A percentile compares a stretch with the other conserved stretches of the same genome.
These are phyloP conservation scores for Erodium maritimum DNA, from an alignment of 345 rosid genomes.

Conservation along the genomic window DNA sequence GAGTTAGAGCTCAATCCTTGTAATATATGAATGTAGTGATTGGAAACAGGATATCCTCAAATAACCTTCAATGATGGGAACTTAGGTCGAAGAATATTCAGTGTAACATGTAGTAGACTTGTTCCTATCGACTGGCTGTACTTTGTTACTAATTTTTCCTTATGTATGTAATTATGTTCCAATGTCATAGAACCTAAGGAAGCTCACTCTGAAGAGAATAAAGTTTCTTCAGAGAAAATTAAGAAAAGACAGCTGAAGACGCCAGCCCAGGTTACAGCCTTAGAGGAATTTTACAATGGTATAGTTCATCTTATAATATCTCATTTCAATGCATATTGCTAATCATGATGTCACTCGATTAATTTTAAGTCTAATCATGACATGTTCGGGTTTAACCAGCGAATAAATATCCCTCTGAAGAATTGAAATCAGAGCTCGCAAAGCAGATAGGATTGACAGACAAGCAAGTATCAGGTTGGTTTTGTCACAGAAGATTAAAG, in stretches of 20 bases:
- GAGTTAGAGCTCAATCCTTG: too few relatives aligned
- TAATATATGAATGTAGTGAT: too few relatives aligned
- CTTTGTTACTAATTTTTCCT: too few relatives aligned
- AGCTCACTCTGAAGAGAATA: slow-evolving; percentile 48
- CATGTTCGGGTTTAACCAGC: slow-evolving; percentile 26
- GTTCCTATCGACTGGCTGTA: neutral
- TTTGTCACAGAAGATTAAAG: slow-evolving; percentile 91
- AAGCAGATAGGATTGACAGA: slow-evolving; percentile 67
- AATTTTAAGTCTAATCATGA: neutral
- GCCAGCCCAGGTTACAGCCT: slow-evolving; percentile 54
- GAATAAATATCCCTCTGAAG: slow-evolving; percentile 70
- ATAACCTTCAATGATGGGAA: too few relatives aligned
- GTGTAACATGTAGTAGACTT: too few relatives aligned
- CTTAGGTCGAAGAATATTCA: too few relatives aligned
- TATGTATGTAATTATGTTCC: too few relatives aligned
- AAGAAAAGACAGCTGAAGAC: slow-evolving; percentile 63
- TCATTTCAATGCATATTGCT: slow-evolving; percentile 12
- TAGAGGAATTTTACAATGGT: slow-evolving; percentile 79
- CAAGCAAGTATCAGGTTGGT: slow-evolving; percentile 95
- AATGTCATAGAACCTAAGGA: slow-evolving; percentile 38
- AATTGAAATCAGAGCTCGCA: slow-evolving; percentile 61
- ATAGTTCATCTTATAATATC: slow-evolving; percentile 9
- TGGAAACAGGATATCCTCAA: too few relatives aligned
- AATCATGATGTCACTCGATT: neutral
- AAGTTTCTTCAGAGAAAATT: slow-evolving; percentile 40